Conservation (phyloP, 2,329 filamentous ascomycete species). For the Fusarium devonianum region DNA sequence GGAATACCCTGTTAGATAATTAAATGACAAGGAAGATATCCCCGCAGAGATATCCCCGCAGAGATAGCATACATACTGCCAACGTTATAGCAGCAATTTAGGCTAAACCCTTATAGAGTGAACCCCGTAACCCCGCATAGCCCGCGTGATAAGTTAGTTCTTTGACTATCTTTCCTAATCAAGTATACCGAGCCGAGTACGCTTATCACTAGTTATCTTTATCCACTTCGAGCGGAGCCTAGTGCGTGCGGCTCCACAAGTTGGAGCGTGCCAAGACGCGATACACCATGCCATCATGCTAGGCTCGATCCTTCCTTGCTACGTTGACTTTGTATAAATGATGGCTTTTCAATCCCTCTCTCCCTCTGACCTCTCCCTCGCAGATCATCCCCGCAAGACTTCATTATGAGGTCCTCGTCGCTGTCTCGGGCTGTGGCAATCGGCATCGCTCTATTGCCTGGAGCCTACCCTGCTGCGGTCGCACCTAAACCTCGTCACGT, state of each 20-base stretch:
- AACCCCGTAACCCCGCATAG: not conserved
- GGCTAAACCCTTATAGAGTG: no score
- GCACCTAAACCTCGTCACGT: not conserved
- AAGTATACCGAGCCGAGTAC: not conserved
- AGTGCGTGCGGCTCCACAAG: not conserved
- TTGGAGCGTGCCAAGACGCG: no score
- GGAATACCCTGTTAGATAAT: no score
- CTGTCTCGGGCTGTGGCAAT: slow-evolving; percentile 8
- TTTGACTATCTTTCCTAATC: slow-evolving; percentile 9
- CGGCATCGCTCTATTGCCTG: slow-evolving; percentile 6
- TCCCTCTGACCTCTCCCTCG: not conserved
- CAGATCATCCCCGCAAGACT: not conserved
- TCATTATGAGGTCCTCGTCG: slow-evolving; percentile 9
- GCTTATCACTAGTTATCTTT: slow-evolving; percentile 3
- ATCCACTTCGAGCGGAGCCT: not conserved
- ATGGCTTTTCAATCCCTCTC: not conserved
- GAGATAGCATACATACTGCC: no score
- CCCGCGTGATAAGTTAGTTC: not conserved
- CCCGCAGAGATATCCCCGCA: no score
- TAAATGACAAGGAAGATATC: no score
- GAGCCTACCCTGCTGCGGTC: slow-evolving; percentile 5
- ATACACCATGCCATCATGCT: no score
- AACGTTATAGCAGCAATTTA: no score
- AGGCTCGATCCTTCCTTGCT: not conserved
- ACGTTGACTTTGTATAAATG: slow-evolving; percentile 2